Evolutionary conservation across 495 filamentous ascomycete genomes (phyloP), one percentile per base, ranked within the genome.

Genomic region (Penicillium roqueforti): DNA sequence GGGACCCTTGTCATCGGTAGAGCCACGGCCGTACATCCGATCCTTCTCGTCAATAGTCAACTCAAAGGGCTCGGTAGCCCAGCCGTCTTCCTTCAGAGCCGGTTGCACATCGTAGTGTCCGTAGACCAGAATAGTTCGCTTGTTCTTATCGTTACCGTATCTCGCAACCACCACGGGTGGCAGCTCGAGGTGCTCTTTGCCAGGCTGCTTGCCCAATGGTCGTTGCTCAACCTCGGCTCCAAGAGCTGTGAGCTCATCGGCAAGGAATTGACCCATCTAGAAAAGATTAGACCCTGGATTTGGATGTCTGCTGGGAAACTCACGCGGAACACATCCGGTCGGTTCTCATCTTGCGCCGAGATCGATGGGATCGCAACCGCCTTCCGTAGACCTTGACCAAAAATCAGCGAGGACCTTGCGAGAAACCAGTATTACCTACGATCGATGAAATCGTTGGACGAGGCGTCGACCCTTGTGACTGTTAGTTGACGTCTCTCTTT

Each of bases 31-130:
- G 60, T 83, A 95, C 95, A 99, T 97, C 53, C 92, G 84, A 36
- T 84, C 93, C 68, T 96, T 85, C 47, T 88, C 80, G 67, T 95
- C 91, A 31, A 96, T 80, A n/a, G 81, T 86, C 56, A 99, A 76
- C 53, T 86, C 85, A 68, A 97, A 99, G 14, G 95, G 95, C 68
- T 97, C 88, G 1, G 93, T 96, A 45, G 87, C 85, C 95, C 95
- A 99, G 31, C 95, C 95, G 60, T 99, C 95, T 60, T 87, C 88
- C 77, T 85, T 89, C 67, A 87, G 77, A 36, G 95, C 95, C 3
- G 95, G 95, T 71, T 99, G 95, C 14, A 99, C 95, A 73, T 99
- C 95, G 74, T 99, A 99, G 75, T 99, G 95, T 28, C 95, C 95
- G 60, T 99, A 99, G 22, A 99, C 88, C 41, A 97, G 79, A 60